Base-by-base conservation (phyloP, 2,329 filamentous ascomycete genomes). In the Alternaria solani region DNA sequence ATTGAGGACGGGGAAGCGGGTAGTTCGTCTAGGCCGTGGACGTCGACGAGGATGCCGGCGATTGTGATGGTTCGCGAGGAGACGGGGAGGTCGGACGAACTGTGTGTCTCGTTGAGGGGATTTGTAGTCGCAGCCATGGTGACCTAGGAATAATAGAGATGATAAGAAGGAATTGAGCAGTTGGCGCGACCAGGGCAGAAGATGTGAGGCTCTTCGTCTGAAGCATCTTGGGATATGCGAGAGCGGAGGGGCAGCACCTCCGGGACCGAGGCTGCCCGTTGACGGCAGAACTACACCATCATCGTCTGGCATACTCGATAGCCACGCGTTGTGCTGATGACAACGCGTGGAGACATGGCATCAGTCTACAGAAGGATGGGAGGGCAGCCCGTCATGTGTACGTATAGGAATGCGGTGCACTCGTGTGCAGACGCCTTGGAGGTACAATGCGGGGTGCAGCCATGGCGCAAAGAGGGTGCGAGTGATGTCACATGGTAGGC, bases 21-120 rank as follows among this genome's bases (percentile, higher is more conserved):
- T 0, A 97, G 84, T 74, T 97, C 92, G 30, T 88, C 81, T 2
- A 97, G 86, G 18, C 94, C 94, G 78, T 94, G 94, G 59, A 97
- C 84, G 61, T 92, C 91, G 51, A 91, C 88, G 9, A 91, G 83
- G 55, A 97, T 87, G 47, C 93, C 93, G 43, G 90, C 88, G 76
- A 98, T 91, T 62, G 88, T 86, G 67, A 91, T 83, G 20, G 88
- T 89, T 62, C 83, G 86, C 62, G 83, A 81, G 23, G 92, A 95
- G 60, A 93, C 80, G 36, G 75, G 66, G 9, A 77, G 73, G 42
- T 71, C 66, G 55, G 72, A 64, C 44, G 66, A 23, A 38, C 56
- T 16, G 44, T 76, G 65, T 9, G 71, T 72, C 58, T 56, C 57
- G 26, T 77, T 67, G 61, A 80, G 72, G 14, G 77, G 77, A 38